phyloP scores from a whole-genome alignment of 805 yeast genomes.

The Starmerella sirachaensis region DNA sequence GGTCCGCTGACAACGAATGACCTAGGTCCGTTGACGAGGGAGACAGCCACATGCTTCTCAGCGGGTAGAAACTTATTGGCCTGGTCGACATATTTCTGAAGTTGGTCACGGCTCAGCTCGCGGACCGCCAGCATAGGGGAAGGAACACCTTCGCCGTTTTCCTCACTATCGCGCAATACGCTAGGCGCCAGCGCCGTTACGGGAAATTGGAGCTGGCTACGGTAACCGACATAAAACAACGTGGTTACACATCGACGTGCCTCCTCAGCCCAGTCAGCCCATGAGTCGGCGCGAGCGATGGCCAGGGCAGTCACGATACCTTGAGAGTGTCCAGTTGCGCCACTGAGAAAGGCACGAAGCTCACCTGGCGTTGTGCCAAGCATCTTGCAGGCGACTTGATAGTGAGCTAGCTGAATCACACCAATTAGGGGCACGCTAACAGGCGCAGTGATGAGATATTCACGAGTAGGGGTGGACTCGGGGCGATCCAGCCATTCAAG shows the following conservation, averaged over 20 bases:
- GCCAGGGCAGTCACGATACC: slow-evolving; percentile 82
- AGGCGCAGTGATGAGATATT: slow-evolving; percentile 80
- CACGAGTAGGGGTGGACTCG: slow-evolving; percentile 77
- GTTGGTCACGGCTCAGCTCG: slow-evolving; percentile 71
- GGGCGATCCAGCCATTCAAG: slow-evolving; percentile 77
- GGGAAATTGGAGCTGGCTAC: slow-evolving; percentile 84
- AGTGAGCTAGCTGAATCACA: slow-evolving; percentile 88
- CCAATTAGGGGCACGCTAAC: slow-evolving; percentile 96
- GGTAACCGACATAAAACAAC: slow-evolving; percentile 85
- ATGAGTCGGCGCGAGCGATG: slow-evolving; percentile 63
- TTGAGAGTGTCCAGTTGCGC: slow-evolving; percentile 37
- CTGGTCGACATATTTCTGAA: slow-evolving; percentile 62
- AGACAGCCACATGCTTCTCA: slow-evolving; percentile 80
- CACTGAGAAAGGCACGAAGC: slow-evolving; percentile 47
- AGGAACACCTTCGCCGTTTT: slow-evolving; percentile 91
- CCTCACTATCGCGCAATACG: slow-evolving; percentile 80
- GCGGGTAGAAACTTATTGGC: slow-evolving; percentile 89
- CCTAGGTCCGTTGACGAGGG: slow-evolving; percentile 90
- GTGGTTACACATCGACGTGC: slow-evolving; percentile 70
- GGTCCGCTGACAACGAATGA: slow-evolving; percentile 95
- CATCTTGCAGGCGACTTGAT: slow-evolving; percentile 72
- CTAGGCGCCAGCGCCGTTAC: slow-evolving; percentile 90
- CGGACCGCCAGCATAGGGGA: slow-evolving; percentile 95
- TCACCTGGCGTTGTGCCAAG: slow-evolving; percentile 86
- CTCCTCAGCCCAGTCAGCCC: slow-evolving; percentile 69